A percentile compares a stretch with the other conserved stretches of the same genome.
phyloP scores from a whole-genome alignment of 2,329 filamentous ascomycete genomes.

The Exophiala calicioides region DNA sequence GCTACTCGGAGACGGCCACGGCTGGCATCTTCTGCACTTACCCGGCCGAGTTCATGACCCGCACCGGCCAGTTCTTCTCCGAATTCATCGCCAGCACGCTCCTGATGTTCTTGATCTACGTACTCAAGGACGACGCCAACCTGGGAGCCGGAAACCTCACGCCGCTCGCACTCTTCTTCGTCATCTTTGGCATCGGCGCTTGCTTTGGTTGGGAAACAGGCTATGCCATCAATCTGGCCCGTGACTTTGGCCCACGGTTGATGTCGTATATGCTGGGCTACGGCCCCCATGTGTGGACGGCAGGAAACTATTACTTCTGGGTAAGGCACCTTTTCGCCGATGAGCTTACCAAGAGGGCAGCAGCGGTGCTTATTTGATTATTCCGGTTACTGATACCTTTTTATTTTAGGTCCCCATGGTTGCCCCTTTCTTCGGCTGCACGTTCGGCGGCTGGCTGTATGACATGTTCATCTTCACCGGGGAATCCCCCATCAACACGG shows the following conservation, averaged over 20 bases:
- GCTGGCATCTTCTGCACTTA: conserved; percentile 75
- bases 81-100: conserved; percentile 69
- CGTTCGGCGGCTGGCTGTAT: conserved; percentile 66
- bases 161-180: conserved; percentile 67
- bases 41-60: conserved; percentile 62
- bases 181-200: conserved; percentile 72
- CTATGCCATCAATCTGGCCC: conserved; percentile 72
- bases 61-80: conserved; percentile 68
- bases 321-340: conserved; percentile 6
- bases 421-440: conserved; percentile 65
- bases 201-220: conserved; percentile 78
- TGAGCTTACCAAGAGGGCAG: too few relatives aligned
- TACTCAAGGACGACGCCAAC: conserved; percentile 55
- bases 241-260: conserved; percentile 70
- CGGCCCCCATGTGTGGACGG: conserved; percentile 65
- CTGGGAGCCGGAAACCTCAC: conserved; percentile 58
- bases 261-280: conserved; percentile 70
- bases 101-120: conserved; percentile 72
- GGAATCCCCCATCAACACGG: conserved; percentile 65
- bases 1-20: conserved; percentile 56
- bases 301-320: conserved; percentile 62
- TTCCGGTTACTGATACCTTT: conserved; percentile 1
- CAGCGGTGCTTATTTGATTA: too few relatives aligned
- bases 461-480: conserved; percentile 70
- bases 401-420: conserved; percentile 69